Evolutionary conservation across 352 stramenopile genomes (phyloP), one percentile per base, ranked within the genome.

Genomic region (Phytophthora pisi): DNA sequence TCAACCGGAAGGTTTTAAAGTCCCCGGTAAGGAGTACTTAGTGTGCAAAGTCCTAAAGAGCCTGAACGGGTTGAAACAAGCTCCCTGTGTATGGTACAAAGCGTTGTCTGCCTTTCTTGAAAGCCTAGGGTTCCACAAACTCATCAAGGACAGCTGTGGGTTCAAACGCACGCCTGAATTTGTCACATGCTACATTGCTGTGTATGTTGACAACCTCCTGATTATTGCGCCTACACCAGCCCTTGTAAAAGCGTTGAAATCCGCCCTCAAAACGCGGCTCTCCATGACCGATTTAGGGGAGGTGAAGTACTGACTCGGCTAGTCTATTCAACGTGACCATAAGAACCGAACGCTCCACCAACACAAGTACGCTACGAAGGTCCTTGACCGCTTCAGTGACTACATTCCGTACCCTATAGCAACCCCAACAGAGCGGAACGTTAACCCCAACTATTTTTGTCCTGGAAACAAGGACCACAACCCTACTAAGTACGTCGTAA

Each of bases 351-450:
- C 64, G 42, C 64, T 63, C 31, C 43, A 62, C 43, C 31, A 66
- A 23, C 57, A 64, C 34, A 64, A 68, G 11, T 68, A 72, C 45
- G 64, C 64, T 63, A 72, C 64, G 36, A 63, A 62, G 57, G 64
- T 68, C 51, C 23, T 72, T 51, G 62, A 70, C 40, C 45, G 43
- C 2, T 68, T 68, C 43, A 49, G 40, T 18, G 43, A 55, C 26
- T 54, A 51, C 18, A 47, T 68, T 56, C 51, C 64, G 34, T 50
- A 64, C 16, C 57, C 56, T 31, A 46, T 61, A 8, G 52, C 63
- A 45, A 65, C 34, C 6, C 57, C 64, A 40, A 36, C 28, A 24
- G 64, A 66, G 2, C 24, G 49, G 23, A 71, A 49, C 34, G 31
- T 45, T 18, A 71, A 71, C 28, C 28, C 28, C 28, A 31, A 31